phyloP scores from a whole-genome alignment of 345 rosid species.

The Clausena lansium region DNA sequence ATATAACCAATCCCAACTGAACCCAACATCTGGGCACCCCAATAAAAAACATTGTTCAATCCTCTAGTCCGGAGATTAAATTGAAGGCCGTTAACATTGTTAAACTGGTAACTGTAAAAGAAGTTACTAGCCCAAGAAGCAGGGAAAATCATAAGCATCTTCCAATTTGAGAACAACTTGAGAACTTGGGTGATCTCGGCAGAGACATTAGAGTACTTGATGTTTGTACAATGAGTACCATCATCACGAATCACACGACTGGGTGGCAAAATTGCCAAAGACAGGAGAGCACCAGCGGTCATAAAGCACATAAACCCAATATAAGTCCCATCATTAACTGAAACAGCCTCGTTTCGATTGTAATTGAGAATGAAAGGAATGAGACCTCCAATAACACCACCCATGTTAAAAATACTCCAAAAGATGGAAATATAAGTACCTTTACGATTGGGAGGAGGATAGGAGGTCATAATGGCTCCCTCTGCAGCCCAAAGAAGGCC shows the following conservation, averaged over 20 bases:
- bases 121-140: slow-evolving; percentile 95
- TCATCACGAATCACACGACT: slow-evolving; percentile 51
- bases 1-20: slow-evolving; percentile 63
- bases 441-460: slow-evolving; percentile 75
- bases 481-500: slow-evolving; percentile 93
- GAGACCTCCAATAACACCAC: slow-evolving; percentile 72
- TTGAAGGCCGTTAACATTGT: slow-evolving; percentile 61
- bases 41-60: slow-evolving; percentile 80
- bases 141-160: slow-evolving; percentile 70
- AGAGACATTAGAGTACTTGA: slow-evolving; percentile 45
- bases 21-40: slow-evolving; percentile 95
- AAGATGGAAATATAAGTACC: slow-evolving; percentile 77
- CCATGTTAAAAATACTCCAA: slow-evolving; percentile 76
- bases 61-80: slow-evolving; percentile 84
- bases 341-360: slow-evolving; percentile 48
- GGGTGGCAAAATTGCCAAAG: slow-evolving; percentile 57
- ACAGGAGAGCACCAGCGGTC: slow-evolving; percentile 54
- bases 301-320: slow-evolving; percentile 80
- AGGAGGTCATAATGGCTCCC: slow-evolving; percentile 96
- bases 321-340: slow-evolving; percentile 73
- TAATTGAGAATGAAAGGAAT: slow-evolving; percentile 61
- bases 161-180: slow-evolving; percentile 51
- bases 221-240: slow-evolving; percentile 50
- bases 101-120: slow-evolving; percentile 83
- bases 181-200: slow-evolving; percentile 42